Evolutionary conservation across 495 filamentous ascomycete species (phyloP).

Genomic region (Annulohypoxylon nitens): DNA sequence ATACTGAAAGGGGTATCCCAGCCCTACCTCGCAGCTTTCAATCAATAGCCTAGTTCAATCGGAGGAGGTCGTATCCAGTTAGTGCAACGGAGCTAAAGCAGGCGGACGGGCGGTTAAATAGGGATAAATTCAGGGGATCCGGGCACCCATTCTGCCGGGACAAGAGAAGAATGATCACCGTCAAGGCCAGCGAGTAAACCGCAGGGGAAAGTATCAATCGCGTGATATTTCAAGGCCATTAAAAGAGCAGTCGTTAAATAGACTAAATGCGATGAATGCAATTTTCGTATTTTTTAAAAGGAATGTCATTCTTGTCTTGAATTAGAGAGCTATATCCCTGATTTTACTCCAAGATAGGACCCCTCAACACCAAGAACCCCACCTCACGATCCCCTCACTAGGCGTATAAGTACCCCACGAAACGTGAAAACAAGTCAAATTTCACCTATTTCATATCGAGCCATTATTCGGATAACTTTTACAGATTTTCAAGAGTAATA

Average conservation of each 20-base stretch:
- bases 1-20: background rate
- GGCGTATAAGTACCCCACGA: conserved; percentile 24
- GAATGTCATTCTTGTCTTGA: conserved; percentile 15
- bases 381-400: conserved; percentile 37
- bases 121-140: conserved; percentile 57
- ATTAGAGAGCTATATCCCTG: background rate
- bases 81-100: conserved; percentile 36
- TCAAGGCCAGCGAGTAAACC: background rate
- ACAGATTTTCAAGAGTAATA: background rate
- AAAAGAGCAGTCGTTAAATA: background rate
- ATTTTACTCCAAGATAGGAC: conserved; percentile 7
- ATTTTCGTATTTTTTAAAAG: background rate
- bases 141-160: conserved; percentile 48
- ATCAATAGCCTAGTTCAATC: background rate
- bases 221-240: conserved; percentile 25
- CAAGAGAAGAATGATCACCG: conserved; percentile 26
- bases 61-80: conserved; percentile 11
- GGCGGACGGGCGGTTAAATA: conserved; percentile 59
- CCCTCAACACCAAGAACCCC: conserved; percentile 50
- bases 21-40: background rate
- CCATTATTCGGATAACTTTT: background rate
- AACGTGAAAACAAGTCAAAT: conserved; percentile 1
- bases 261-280: conserved; percentile 9
- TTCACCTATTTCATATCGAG: background rate
- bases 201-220: conserved; percentile 15